Evolutionary conservation across 2,329 filamentous ascomycete species (phyloP), one percentile per base, ranked within the genome.

Genomic region (Aspergillus cejpii): DNA sequence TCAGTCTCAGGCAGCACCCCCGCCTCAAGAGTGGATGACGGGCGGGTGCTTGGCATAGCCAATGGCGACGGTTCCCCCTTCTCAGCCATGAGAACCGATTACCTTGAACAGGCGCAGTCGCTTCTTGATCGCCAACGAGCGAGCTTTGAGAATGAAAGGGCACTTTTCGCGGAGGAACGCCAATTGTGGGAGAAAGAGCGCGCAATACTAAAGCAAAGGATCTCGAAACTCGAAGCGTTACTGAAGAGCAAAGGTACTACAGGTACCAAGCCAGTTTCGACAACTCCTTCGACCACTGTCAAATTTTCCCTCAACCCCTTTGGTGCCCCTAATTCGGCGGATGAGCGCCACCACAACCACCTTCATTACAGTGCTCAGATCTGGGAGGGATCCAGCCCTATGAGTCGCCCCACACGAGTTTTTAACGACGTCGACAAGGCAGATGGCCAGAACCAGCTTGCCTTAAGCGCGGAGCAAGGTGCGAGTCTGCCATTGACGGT

Each of bases 181-280:
- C 65, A 55, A 44, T 48, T 72, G 24, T 74, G 71, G 71, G 63
- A 68, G 17, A 66, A 65, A 37, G 71, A 74, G 54, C 58, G 69
- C 28, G 52, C 53, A n/a, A 49, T 72, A 28, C 53, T 74, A 24
- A 67, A 62, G 50, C 54, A 62, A 23, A 65, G 64, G 41, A 73
- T 74, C 41, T 52, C 57, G 6, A 66, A 72, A 46, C 48, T 73
- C 31, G 69, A 73, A 51, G 55, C 55, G 12, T 51, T 57, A 31
- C 37, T 67, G 37, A 62, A 58, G 43, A 54, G 37, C 8, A 48
- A 48, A 37, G 52, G 44, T 21, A 40, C 33, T 7, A 48, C 47
- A 37, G 52, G 44, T 21, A 40, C 33, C 36, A 45, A 33, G 19
- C 29, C 43, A 36, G 31, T 43, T 19, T 43, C 41, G 20, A 15